Percentiles rank a stretch among this genome's conserved stretches.
Evolutionary conservation across 495 filamentous ascomycete genomes (phyloP).

Genomic region (Penicillium angulare): DNA sequence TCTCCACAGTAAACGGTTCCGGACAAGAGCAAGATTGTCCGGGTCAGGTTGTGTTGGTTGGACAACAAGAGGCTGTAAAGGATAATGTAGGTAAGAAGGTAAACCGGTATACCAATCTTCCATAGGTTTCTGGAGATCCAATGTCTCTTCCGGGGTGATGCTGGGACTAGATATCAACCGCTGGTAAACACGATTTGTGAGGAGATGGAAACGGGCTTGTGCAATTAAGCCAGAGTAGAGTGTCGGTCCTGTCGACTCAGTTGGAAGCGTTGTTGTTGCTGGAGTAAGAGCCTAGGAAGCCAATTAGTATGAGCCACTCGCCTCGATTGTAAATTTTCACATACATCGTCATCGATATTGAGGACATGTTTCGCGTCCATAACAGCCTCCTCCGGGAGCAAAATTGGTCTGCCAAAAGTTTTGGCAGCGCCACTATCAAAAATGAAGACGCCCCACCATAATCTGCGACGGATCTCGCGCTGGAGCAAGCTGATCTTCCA

Average conservation of each 20-base stretch:
- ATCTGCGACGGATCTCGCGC: constrained; percentile 43
- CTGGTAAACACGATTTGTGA: constrained; percentile 50
- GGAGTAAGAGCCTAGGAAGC: constrained; percentile 35
- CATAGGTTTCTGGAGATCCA: constrained; percentile 45
- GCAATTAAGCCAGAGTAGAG: constrained; percentile 49
- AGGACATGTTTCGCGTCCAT: constrained; percentile 48
- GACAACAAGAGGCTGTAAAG: constrained; percentile 19
- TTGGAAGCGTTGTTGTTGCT: constrained; percentile 39
- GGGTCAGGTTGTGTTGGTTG: constrained; percentile 27
- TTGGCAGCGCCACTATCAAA: constrained; percentile 50
- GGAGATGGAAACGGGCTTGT: constrained; percentile 48
- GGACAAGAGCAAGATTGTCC: constrained; percentile 37
- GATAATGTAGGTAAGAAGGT: constrained; percentile 45
- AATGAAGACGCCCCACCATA: constrained; percentile 51
- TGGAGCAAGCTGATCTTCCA: constrained; percentile 54
- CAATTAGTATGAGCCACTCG: neutral
- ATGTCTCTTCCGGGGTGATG: constrained; percentile 46
- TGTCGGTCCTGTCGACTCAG: constrained; percentile 43
- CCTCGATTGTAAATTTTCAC: neutral
- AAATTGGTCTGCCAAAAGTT: constrained; percentile 47
- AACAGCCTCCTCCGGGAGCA: constrained; percentile 47
- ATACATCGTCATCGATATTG: constrained; percentile 49
- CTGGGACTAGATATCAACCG: constrained; percentile 51
- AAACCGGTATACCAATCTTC: constrained; percentile 47
- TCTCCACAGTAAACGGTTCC: constrained; percentile 47